A percentile compares a stretch with the other conserved stretches of the same genome.
Conservation (phyloP, 331 rosid species). For the Cydonia oblonga region DNA sequence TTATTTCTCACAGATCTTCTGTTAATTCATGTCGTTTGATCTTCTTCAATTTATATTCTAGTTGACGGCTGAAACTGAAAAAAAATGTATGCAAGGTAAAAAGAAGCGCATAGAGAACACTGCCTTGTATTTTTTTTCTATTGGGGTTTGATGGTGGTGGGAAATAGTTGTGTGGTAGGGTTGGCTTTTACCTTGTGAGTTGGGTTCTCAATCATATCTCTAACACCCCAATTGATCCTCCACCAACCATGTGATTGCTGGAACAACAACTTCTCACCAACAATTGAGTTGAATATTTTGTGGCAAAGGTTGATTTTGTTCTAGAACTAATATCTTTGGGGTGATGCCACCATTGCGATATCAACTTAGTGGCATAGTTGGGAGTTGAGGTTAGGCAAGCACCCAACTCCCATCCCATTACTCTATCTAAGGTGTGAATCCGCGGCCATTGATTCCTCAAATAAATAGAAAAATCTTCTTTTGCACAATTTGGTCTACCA, state of each 20-base stretch:
- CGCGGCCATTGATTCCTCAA: not conserved
- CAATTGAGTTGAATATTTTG: not conserved
- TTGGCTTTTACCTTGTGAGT: not conserved
- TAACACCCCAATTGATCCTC: constrained; percentile 17
- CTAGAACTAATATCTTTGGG: not conserved
- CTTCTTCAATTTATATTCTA: no score
- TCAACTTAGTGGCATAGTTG: constrained; percentile 7
- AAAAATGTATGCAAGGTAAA: no score
- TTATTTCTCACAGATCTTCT: no score
- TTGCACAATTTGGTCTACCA: no score
- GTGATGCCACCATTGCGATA: not conserved
- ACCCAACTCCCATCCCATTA: not conserved
- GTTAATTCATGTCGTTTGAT: no score
- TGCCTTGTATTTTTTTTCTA: constrained; percentile 3
- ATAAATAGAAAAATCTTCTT: no score
- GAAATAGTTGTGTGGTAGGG: constrained; percentile 18
- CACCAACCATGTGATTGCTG: constrained; percentile 23
- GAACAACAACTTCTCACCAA: constrained; percentile 11
- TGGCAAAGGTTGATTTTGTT: constrained; percentile 10
- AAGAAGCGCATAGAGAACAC: no score
- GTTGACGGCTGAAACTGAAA: no score
- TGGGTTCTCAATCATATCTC: constrained; percentile 31
- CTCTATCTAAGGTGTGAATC: not conserved
- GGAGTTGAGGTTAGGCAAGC: not conserved
- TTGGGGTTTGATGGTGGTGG: constrained; percentile 23